Evolutionary conservation across 2,329 filamentous ascomycete genomes (phyloP).

Genomic region (Cyclaneusma minus): DNA sequence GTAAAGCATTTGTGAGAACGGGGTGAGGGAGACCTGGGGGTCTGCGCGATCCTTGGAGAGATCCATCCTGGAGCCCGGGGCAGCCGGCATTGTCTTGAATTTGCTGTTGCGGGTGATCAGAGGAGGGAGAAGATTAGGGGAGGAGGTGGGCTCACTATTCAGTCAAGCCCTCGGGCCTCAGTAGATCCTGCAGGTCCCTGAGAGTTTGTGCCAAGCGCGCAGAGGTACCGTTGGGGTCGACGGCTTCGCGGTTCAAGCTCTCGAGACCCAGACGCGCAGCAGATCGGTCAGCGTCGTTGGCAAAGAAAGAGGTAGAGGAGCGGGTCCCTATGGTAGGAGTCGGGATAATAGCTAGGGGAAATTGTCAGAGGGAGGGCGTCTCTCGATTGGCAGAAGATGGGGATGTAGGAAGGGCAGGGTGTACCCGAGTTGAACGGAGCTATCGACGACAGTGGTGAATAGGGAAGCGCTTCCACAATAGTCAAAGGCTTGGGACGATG

Average conservation of each 20-base stretch:
- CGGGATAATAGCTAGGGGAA: slow-evolving; percentile 44
- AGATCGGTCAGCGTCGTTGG: slow-evolving; percentile 34
- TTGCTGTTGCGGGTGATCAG: slow-evolving; percentile 26
- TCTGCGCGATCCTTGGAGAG: slow-evolving; percentile 6
- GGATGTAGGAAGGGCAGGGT: slow-evolving; percentile 10
- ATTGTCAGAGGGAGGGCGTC: slow-evolving; percentile 8
- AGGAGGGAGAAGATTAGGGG: not conserved
- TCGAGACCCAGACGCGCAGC: slow-evolving; percentile 39
- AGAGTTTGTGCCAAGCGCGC: slow-evolving; percentile 56
- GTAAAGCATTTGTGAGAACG: slow-evolving; percentile 17
- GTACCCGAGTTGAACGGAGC: slow-evolving; percentile 63
- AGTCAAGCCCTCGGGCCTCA: slow-evolving; percentile 56
- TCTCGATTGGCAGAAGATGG: slow-evolving; percentile 1
- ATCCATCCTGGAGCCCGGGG: slow-evolving; percentile 11
- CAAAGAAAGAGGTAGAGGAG: slow-evolving; percentile 35
- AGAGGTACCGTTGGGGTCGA: slow-evolving; percentile 39
- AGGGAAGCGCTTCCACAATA: slow-evolving; percentile 65
- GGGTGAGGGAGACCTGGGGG: slow-evolving; percentile 12
- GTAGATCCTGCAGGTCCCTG: slow-evolving; percentile 57
- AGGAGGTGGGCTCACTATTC: slow-evolving; percentile 44
- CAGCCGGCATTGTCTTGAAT: slow-evolving; percentile 35
- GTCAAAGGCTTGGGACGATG: slow-evolving; percentile 32
- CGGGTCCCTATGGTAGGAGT: slow-evolving; percentile 40
- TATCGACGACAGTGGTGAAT: slow-evolving; percentile 67
- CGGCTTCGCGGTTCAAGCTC: slow-evolving; percentile 55